Base-by-base conservation (phyloP, 805 yeast genomes). In the Pichia californica region DNA sequence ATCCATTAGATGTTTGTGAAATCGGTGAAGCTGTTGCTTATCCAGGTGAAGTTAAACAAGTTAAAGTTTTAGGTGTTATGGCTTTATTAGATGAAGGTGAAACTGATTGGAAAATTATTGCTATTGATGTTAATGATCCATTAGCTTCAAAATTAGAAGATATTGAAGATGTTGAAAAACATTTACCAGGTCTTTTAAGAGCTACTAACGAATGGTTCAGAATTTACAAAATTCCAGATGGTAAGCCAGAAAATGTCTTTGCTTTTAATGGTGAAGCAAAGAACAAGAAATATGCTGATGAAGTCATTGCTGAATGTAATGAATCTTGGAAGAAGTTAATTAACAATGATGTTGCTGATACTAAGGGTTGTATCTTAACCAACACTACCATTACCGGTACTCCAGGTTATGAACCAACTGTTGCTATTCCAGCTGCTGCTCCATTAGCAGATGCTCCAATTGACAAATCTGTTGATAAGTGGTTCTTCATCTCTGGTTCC, bases 141-240 rank as follows among this genome's bases (percentile, higher is more conserved):
- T 76, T 89, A 56, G 95, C 97, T 48, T 61, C 83, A 47, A 83
- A 88, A 69, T 71, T 93, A 58, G 77, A 83, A 62, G 96, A 88
- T 66, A 80, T 93, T 55, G 91, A 85, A 67, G 97, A 93, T 59
- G 95, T 93, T 51, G 88, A 78, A 66, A 77, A 76, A 59, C 81
- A 83, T 63, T 80, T 89, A 67, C 99, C 99, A 47, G 96, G 96
- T 43, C 73, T 93, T 47, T 72, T 93, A 61, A 85, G 95, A 64
- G 84, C 95, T 52, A 93, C 98, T 46, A 82, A 88, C 67, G 95
- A 86, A 69, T 93, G 99, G 99, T 93, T 93, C 81, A 84, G 94
- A 66, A 88, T 89, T 68, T 93, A 93, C 81, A 93, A 93, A 70
- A 77, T 88, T 55, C 97, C 99, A 43, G 99, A 91, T 66, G 99